Conservation (phyloP, 306 rosid genomes). For the Cucurbita maxima region DNA sequence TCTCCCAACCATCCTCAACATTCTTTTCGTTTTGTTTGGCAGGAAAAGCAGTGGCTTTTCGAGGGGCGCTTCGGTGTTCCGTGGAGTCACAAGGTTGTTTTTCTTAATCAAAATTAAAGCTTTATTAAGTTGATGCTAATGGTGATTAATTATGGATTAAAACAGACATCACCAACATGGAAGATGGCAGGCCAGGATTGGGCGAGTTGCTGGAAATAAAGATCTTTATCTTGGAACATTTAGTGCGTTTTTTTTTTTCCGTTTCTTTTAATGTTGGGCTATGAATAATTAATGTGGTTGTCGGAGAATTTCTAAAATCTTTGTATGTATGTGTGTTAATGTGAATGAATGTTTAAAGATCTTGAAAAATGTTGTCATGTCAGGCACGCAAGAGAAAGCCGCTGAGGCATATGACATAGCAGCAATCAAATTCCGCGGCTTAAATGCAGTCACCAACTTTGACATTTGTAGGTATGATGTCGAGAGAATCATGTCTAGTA, state of each 20-base stretch:
- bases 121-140: neutral
- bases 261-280: neutral
- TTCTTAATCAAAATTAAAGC: neutral
- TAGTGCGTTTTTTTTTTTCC: constrained; percentile 32
- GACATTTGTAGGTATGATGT: constrained; percentile 10
- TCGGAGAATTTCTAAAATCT: neutral
- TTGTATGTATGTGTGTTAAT: neutral
- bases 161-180: constrained; percentile 66
- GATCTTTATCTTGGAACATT: constrained; percentile 64
- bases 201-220: constrained; percentile 61
- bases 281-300: neutral
- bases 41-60: constrained; percentile 19
- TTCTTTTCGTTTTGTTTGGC: neutral
- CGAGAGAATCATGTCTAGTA: constrained; percentile 10
- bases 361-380: neutral
- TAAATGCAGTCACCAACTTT: constrained; percentile 14
- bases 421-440: constrained; percentile 16
- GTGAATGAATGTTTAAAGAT: neutral
- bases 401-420: constrained; percentile 15
- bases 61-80: constrained; percentile 9
- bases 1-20: no score
- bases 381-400: constrained; percentile 19
- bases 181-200: constrained; percentile 62
- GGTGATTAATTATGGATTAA: neutral
- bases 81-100: constrained; percentile 11